These are phyloP conservation scores for Torulaspora delbrueckii DNA, from an alignment of 805 yeast genomes.

Conservation along the genomic window DNA sequence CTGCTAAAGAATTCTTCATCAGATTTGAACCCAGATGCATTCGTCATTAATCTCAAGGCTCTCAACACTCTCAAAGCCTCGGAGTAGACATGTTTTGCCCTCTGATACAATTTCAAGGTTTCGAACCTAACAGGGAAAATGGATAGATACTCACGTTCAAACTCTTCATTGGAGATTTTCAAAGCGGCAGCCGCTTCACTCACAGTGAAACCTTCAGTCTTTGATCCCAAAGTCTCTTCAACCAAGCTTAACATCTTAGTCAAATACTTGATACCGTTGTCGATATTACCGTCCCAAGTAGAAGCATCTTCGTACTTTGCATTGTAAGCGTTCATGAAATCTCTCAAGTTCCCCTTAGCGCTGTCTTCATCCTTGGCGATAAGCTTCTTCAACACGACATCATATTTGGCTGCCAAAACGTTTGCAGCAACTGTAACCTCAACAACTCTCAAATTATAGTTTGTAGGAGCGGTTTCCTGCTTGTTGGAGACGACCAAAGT, in stretches of 20 bases:
- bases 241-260: constrained; percentile 40
- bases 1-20: constrained; percentile 35
- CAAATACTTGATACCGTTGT: constrained; percentile 40
- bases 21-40: constrained; percentile 5
- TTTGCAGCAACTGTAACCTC: constrained; percentile 66
- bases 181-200: constrained; percentile 45
- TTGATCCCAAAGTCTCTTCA: constrained; percentile 39
- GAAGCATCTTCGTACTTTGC: constrained; percentile 24
- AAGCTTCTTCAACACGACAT: constrained; percentile 36
- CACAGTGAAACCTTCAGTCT: constrained; percentile 46
- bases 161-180: constrained; percentile 41
- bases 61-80: constrained; percentile 58
- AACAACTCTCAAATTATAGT: constrained; percentile 67
- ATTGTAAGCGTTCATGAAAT: constrained; percentile 53
- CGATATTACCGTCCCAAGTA: constrained; percentile 47
- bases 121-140: constrained; percentile 56
- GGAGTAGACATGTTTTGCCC: constrained; percentile 58
- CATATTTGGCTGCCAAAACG: constrained; percentile 47
- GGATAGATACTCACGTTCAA: constrained; percentile 43
- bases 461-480: constrained; percentile 62
- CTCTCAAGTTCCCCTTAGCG: constrained; percentile 54
- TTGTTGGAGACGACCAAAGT: constrained; percentile 60
- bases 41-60: constrained; percentile 41
- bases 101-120: constrained; percentile 47
- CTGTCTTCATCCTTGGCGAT: constrained; percentile 38